Evolutionary conservation across 805 yeast genomes (phyloP), one percentile per base, ranked within the genome.

Genomic region (Kazachstania bromeliacearum): DNA sequence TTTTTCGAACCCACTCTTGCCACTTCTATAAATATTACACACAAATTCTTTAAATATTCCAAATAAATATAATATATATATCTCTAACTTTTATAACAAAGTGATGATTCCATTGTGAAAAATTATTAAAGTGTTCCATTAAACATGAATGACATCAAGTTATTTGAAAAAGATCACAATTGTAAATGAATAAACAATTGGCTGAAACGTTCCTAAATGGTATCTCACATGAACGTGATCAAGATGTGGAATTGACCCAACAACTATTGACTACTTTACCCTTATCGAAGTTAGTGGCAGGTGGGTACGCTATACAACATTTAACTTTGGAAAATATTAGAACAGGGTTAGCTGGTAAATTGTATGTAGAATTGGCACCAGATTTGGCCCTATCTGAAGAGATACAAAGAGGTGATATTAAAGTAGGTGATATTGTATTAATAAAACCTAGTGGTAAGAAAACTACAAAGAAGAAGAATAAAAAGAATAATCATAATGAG

Each of bases 281-380:
- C 1, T 75, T 87, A 1, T 79, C 79, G 51, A 67, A 68, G 37
- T 64, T 89, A n/a, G 80, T 80, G 0, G 59, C 64, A 8, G 67
- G 73, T 35, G 96, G 96, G 0, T 62, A 83, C 18, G 96, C 96
- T 0, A 64, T 85, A 4, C 55, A 77, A 33, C 83, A 87, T 55
- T 62, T 89, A 33, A 53, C 62, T 0, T 61, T 80, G 10, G 68
- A 69, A n/a, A 74, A 75, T 37, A 59, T 82, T 2, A 65, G 80
- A 37, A 80, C 88, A 0, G 94, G 95, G 0, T 60, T 85, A 7
- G 94, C 85, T 12, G 96, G 96, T 2, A 57, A 52, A 29, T 35
- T 58, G 0, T 53, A 50, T 25, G 47, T 85, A 10, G 94, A 85
- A 44, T 57, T 89, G 35, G 89, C 82, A 43, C 63, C 78, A 0